A percentile compares a stretch with the other conserved stretches of the same genome.
Evolutionary conservation across 306 rosid species (phyloP).

Genomic region (Pyrus communis): DNA sequence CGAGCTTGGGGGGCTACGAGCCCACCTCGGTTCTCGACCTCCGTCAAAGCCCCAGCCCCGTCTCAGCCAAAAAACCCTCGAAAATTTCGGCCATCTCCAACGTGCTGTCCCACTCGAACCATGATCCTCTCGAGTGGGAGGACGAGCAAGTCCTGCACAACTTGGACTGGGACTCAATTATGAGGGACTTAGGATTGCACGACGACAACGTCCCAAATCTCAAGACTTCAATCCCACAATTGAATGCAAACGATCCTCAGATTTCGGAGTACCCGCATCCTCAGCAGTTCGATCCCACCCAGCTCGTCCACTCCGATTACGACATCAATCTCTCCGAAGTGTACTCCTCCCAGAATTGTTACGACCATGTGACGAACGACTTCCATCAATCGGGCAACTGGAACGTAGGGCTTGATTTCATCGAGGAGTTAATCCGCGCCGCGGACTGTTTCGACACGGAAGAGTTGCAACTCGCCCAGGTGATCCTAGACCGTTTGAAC

Average conservation of each 20-base stretch:
- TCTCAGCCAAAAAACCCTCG: conserved; percentile 24
- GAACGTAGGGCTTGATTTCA: conserved; percentile 42
- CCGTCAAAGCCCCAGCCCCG: conserved; percentile 72
- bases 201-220: conserved; percentile 44
- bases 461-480: conserved; percentile 50
- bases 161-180: conserved; percentile 78
- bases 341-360: conserved; percentile 29
- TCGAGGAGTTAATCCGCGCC: conserved; percentile 64
- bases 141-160: conserved; percentile 62
- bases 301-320: conserved; percentile 34
- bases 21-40: conserved; percentile 82
- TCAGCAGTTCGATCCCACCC: conserved; percentile 45
- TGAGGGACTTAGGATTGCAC: conserved; percentile 59
- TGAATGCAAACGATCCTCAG: conserved; percentile 18
- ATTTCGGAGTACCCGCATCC: conserved; percentile 33
- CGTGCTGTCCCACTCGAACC: conserved; percentile 18
- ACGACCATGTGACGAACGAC: conserved; percentile 6
- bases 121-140: conserved; percentile 47
- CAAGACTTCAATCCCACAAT: conserved; percentile 1
- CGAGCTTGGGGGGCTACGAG: conserved; percentile 36
- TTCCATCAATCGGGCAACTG: conserved; percentile 15
- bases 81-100: conserved; percentile 4
- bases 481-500: conserved; percentile 68
- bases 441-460: conserved; percentile 77
- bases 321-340: conserved; percentile 31